Evolutionary conservation across 225 moss, liverwort and hornwort genomes (phyloP).

Genomic region (Pseudoscleropodium purum): DNA sequence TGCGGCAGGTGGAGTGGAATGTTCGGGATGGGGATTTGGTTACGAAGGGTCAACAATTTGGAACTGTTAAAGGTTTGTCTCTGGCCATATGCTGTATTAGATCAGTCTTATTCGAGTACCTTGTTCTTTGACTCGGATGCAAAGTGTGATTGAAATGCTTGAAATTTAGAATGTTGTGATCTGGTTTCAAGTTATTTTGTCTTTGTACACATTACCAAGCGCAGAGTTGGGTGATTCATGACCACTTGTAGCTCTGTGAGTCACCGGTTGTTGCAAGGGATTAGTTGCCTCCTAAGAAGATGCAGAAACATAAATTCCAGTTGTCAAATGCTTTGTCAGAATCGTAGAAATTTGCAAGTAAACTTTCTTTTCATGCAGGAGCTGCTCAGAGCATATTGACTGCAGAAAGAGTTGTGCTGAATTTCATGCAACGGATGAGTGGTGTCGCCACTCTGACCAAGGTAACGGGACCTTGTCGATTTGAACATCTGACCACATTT

Average conservation of each 20-base stretch:
- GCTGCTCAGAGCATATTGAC: constrained; percentile 76
- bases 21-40: constrained; percentile 71
- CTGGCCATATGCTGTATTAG: neutral
- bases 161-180: neutral
- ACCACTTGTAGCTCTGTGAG: neutral
- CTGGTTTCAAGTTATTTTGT: neutral
- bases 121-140: neutral
- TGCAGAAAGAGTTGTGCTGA: constrained; percentile 86
- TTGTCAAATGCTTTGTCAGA: neutral
- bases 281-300: neutral
- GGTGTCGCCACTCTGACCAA: constrained; percentile 87
- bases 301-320: neutral
- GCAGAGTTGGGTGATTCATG: neutral
- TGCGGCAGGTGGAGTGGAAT: constrained; percentile 70
- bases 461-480: constrained; percentile 18
- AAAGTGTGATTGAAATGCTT: neutral
- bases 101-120: neutral
- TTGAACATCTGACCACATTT: neutral
- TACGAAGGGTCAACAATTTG: constrained; percentile 64
- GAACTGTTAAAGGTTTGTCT: constrained; percentile 50
- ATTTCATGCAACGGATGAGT: constrained; percentile 99
- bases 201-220: neutral
- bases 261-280: neutral
- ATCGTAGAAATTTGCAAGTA: neutral
- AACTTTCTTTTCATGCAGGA: constrained; percentile 33